Base-by-base conservation (phyloP, 2,329 filamentous ascomycete species). In the Fusarium humuli region DNA sequence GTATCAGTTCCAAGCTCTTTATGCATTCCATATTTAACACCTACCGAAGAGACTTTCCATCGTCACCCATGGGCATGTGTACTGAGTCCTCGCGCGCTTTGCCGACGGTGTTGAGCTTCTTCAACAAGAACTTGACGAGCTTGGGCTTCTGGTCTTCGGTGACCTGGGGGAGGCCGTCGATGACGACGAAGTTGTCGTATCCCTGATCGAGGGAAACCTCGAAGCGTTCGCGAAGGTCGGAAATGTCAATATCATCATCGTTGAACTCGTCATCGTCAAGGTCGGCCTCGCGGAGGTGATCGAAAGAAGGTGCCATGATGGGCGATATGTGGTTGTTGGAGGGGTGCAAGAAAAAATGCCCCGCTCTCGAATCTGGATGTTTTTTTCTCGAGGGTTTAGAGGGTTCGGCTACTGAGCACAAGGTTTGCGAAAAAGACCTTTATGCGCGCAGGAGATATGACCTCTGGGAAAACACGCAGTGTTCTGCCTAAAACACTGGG, bases 201-300 rank as follows among this genome's bases (percentile, higher is more conserved):
- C 96, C 96, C 82, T 97, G 93, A 81, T 99, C 96, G 72, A 98
- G 87, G 80, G 95, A 93, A 69, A 98, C 94, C 83, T 98, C 94
- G 80, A 94, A 98, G 82, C 97, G 94, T 81, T 97, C 94, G 80
- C 91, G 89, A 74, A 99, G 88, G 83, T 99, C 95, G 75, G 93
- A 95, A 81, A 97, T 94, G 81, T 98, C 95, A 82, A 98, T 92
- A 80, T 98, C 94, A 79, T 94, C 92, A 83, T 96, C 92, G 80
- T 97, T 94, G 80, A 92, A 92, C 79, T 94, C 91, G 77, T 96
- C 94, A 73, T 91, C 89, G 78, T 91, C 89, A 81, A 95, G 91
- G 81, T 97, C 93, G 77, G 95, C 93, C 82, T 97, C 94, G 82
- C 92, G 92, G 79, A 98, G 87, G 78, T 94, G 92, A 79, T 97